Evolutionary conservation across 352 stramenopile species (phyloP), one percentile per base, ranked within the genome.

Genomic region (Hyaloperonospora arabidopsidis): DNA sequence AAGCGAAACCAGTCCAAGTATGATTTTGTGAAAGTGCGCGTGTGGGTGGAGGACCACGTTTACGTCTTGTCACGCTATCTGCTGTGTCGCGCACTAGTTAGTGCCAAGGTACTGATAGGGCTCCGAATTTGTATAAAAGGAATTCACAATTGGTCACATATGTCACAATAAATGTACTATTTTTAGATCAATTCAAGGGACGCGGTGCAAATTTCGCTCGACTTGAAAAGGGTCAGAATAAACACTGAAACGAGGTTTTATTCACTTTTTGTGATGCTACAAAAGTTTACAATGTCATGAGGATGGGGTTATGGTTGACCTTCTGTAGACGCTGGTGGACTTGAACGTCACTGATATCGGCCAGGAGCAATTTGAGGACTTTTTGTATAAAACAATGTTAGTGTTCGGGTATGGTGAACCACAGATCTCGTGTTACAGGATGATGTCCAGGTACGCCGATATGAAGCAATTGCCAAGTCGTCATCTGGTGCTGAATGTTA

Each of bases 1-100:
- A 89, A 86, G 63, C 74, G 81, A 22, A 94, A 94, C 64, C 81
- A 94, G 65, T 92, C 80, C 32, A 94, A 94, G 61, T 94, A 94
- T 64, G 84, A 94, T 55, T 94, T 92, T 50, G 77, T 94, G 54
- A 94, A 93, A 65, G 84, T 94, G 57, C 84, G 84, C 57, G 84
- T 94, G 45, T 94, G 84, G 84, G 80, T 94, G 41, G 76, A 88
- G 52, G 84, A 94, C 69, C 84, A 94, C 49, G 83, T 92, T 36
- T 94, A 94, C 74, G 84, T 94, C 47, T 66, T 94, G 43, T 94
- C 84, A 52, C 71, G 84, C 43, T 94, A 94, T 54, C 54, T 94
- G 49, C 67, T 94, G 52, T 94, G 76, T 22, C 79, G 84, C 40
- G 80, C 84, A 53, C 70, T 94, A 29, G 83, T 94, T 32, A 85